A percentile compares a stretch with the other conserved stretches of the same genome.
phyloP scores from a whole-genome alignment of 768 basidiomycete genomes.

The Paxillus ammoniavirescens region DNA sequence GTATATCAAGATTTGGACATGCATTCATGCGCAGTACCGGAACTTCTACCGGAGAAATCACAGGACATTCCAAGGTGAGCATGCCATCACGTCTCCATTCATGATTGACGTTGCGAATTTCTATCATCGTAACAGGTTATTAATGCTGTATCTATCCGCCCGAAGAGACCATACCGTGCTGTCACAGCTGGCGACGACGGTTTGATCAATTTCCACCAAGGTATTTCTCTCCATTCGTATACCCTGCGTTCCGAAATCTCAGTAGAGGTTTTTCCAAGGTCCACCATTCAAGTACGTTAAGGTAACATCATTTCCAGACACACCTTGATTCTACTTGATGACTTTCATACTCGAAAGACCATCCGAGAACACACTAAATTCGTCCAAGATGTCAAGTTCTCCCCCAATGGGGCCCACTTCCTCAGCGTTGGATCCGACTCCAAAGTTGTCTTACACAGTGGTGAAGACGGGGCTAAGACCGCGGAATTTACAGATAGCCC shows the following conservation, averaged over 20 bases:
- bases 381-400: constrained; percentile 85
- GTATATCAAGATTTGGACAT: constrained; percentile 62
- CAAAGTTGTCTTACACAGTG: constrained; percentile 88
- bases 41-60: constrained; percentile 82
- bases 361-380: constrained; percentile 90
- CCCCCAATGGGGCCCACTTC: constrained; percentile 79
- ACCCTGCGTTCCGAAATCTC: background rate
- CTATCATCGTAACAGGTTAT: constrained; percentile 49
- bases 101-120: background rate
- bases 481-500: constrained; percentile 64
- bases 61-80: constrained; percentile 82
- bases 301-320: constrained; percentile 33
- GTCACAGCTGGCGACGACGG: constrained; percentile 85
- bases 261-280: constrained; percentile 37
- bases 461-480: constrained; percentile 79
- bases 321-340: background rate
- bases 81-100: background rate
- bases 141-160: constrained; percentile 86
- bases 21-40: constrained; percentile 85
- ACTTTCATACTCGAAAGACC: constrained; percentile 42
- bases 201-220: constrained; percentile 81
- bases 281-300: constrained; percentile 90
- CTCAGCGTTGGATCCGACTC: constrained; percentile 87
- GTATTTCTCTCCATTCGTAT: constrained; percentile 31
- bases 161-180: constrained; percentile 88